phyloP scores from a whole-genome alignment of 2,329 filamentous ascomycete species.

The Dendryphion nanum region DNA sequence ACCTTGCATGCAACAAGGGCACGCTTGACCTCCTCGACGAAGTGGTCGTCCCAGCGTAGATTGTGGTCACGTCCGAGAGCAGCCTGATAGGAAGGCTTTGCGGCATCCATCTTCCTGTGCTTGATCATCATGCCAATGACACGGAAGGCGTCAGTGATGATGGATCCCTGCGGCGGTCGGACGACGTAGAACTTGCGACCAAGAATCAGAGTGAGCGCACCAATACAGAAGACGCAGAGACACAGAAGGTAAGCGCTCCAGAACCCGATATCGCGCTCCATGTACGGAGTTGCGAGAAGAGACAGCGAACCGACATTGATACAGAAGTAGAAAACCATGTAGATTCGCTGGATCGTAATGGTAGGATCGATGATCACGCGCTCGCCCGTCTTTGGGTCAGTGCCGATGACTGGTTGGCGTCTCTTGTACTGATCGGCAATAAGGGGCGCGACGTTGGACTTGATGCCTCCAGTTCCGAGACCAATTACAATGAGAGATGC shows the following conservation, averaged over 20 bases:
- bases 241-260: constrained; percentile 66
- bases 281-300: constrained; percentile 66
- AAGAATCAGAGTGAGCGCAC: constrained; percentile 53
- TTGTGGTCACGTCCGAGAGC: constrained; percentile 48
- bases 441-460: constrained; percentile 66
- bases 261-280: constrained; percentile 69
- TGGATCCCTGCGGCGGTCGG: constrained; percentile 38
- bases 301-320: constrained; percentile 73
- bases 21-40: constrained; percentile 71
- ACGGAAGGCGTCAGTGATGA: constrained; percentile 53
- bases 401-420: constrained; percentile 42
- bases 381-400: constrained; percentile 44
- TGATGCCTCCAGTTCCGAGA: constrained; percentile 77
- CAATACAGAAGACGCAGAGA: constrained; percentile 65
- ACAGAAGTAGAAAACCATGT: constrained; percentile 68
- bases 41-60: constrained; percentile 65
- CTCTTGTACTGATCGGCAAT: constrained; percentile 51
- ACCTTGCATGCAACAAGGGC: constrained; percentile 66
- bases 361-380: constrained; percentile 48
- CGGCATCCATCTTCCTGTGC: constrained; percentile 56
- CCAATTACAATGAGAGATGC: constrained; percentile 64
- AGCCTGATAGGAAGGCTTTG: constrained; percentile 65
- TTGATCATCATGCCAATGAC: constrained; percentile 59
- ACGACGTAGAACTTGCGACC: constrained; percentile 40
- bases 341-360: constrained; percentile 50